A percentile compares a stretch with the other conserved stretches of the same genome.
These are phyloP conservation scores for Candida mattraensis DNA, from an alignment of 805 yeast species.

Conservation along the genomic window DNA sequence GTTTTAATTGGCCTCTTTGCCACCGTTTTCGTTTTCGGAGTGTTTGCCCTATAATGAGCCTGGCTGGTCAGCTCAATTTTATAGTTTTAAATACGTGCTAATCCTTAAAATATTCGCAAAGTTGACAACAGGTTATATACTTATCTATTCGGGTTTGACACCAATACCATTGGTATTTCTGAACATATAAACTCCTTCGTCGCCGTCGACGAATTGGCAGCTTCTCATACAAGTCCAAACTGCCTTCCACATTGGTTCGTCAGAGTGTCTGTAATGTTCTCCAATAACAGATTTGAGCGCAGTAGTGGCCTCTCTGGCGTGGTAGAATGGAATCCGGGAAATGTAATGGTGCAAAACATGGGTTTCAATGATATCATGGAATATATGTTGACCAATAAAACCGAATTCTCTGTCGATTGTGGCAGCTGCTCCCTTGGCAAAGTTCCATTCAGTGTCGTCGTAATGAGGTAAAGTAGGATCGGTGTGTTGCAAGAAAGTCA, in stretches of 20 bases:
- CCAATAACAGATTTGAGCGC: slow-evolving; percentile 55
- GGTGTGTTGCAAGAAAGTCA: slow-evolving; percentile 62
- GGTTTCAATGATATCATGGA: slow-evolving; percentile 60
- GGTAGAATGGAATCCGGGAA: slow-evolving; percentile 55
- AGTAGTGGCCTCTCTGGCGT: slow-evolving; percentile 53
- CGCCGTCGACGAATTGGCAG: slow-evolving; percentile 74
- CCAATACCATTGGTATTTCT: slow-evolving; percentile 56
- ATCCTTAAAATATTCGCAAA: too few species aligned
- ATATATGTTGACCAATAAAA: slow-evolving; percentile 54
- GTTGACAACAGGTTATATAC: too few species aligned
- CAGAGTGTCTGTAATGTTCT: slow-evolving; percentile 47
- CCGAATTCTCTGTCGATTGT: slow-evolving; percentile 64
- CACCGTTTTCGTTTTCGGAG: slow-evolving; percentile 17
- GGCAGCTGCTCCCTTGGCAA: slow-evolving; percentile 67
- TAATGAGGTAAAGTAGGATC: slow-evolving; percentile 62
- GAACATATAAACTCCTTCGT: slow-evolving; percentile 63
- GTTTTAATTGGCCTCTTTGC: slow-evolving; percentile 14
- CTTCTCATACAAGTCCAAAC: slow-evolving; percentile 59
- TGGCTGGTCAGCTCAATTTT: neutral
- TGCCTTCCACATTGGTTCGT: slow-evolving; percentile 56
- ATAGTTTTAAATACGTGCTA: slow-evolving; percentile 1
- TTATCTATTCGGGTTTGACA: slow-evolving; percentile 29
- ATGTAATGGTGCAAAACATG: slow-evolving; percentile 58
- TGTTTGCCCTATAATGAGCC: slow-evolving; percentile 13
- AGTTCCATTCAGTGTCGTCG: slow-evolving; percentile 55